phyloP scores from a whole-genome alignment of 768 basidiomycete genomes.

The Leccinum arenicola region DNA sequence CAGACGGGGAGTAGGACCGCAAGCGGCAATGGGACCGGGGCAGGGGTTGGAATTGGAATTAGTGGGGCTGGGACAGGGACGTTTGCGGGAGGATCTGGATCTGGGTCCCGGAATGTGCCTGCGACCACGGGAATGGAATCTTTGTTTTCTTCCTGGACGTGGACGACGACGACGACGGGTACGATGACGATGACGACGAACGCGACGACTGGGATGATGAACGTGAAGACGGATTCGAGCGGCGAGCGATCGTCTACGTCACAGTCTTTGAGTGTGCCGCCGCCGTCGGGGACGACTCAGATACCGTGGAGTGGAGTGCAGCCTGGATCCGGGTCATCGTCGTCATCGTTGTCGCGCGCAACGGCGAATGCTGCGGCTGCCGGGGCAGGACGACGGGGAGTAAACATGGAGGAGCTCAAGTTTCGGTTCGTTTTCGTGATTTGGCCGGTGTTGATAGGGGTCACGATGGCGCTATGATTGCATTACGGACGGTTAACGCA shows the following conservation, averaged over 20 bases:
- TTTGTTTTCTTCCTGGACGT: not conserved
- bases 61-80: not conserved
- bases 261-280: conserved; percentile 4
- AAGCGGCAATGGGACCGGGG: not conserved
- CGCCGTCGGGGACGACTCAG: conserved; percentile 10
- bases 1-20: conserved; percentile 2
- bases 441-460: conserved; percentile 56
- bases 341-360: conserved; percentile 5
- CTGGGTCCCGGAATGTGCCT: not conserved
- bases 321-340: not conserved
- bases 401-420: conserved; percentile 37
- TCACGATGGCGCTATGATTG: conserved; percentile 49
- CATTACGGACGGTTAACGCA: not conserved
- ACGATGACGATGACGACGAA: not conserved
- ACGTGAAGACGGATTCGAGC: not conserved
- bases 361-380: conserved; percentile 12
- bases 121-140: conserved; percentile 4
- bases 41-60: not conserved
- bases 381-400: conserved; percentile 11
- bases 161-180: conserved; percentile 2
- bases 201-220: not conserved
- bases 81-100: not conserved
- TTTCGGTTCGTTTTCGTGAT: conserved; percentile 50
- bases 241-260: not conserved
- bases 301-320: not conserved